phyloP scores from a whole-genome alignment of 306 rosid species.

The Prunus padus region DNA sequence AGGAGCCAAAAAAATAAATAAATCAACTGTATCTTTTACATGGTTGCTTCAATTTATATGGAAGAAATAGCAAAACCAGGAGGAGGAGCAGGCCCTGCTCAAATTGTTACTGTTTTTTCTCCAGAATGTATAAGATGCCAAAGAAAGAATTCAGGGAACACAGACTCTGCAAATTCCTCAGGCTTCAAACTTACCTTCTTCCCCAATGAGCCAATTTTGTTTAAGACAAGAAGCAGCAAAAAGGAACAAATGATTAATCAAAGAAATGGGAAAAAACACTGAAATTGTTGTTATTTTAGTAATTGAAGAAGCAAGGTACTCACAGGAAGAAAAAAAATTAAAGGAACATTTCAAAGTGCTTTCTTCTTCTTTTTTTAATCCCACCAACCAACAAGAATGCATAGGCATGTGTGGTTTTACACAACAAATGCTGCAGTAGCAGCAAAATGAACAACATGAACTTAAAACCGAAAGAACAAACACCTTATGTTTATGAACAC shows the following conservation, averaged over 20 bases:
- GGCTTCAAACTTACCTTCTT: neutral
- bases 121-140: constrained; percentile 48
- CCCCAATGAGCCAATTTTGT: constrained; percentile 44
- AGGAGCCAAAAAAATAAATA: neutral
- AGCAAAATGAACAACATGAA: constrained; percentile 48
- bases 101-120: constrained; percentile 41
- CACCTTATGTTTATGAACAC: constrained; percentile 24
- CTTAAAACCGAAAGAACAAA: constrained; percentile 36
- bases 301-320: constrained; percentile 49
- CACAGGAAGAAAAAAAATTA: constrained; percentile 25
- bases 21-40: no score
- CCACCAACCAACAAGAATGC: constrained; percentile 74
- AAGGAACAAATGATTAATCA: constrained; percentile 13
- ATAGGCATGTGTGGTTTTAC: constrained; percentile 73
- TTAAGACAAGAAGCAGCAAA: constrained; percentile 37
- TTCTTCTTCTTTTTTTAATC: constrained; percentile 47
- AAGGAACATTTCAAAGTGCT: constrained; percentile 47
- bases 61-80: constrained; percentile 56
- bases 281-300: constrained; percentile 49
- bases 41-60: constrained; percentile 34
- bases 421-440: constrained; percentile 57
- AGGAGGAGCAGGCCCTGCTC: constrained; percentile 37
- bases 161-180: constrained; percentile 32
- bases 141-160: constrained; percentile 38
- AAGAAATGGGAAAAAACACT: constrained; percentile 26